Conservation (phyloP, 192 early-diverging fungal species). For the Geosiphon pyriformis region DNA sequence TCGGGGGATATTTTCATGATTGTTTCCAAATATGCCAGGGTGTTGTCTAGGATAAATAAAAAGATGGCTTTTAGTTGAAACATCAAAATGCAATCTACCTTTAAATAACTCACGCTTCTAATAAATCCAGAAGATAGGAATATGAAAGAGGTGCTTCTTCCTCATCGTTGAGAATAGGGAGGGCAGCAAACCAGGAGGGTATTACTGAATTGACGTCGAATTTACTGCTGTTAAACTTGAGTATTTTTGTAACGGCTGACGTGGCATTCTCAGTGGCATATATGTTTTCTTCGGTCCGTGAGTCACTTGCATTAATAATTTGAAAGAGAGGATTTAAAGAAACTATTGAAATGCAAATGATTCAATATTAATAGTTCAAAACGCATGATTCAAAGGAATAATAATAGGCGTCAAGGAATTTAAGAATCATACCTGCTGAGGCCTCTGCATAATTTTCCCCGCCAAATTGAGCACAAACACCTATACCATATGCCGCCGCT, state of each 20-base stretch:
- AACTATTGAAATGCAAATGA: conserved; percentile 31
- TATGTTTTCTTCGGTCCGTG: conserved; percentile 69
- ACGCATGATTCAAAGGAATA: too few species aligned
- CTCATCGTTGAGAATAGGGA: conserved; percentile 86
- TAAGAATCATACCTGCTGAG: conserved; percentile 40
- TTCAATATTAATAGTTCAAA: too few species aligned
- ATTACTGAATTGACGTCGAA: conserved; percentile 58
- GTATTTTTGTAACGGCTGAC: conserved; percentile 87
- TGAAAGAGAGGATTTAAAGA: conserved; percentile 75
- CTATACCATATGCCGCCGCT: conserved; percentile 90
- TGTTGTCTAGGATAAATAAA: conserved; percentile 42
- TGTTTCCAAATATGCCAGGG: conserved; percentile 54
- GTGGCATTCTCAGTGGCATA: conserved; percentile 92
- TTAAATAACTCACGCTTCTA: conserved; percentile 46
- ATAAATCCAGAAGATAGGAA: conserved; percentile 67
- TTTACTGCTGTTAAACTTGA: conserved; percentile 57
- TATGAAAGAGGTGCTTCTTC: conserved; percentile 80
- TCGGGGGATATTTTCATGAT: conserved; percentile 56
- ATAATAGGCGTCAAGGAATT: too few species aligned
- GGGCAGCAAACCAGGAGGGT: conserved; percentile 66
- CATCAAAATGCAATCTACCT: neutral
- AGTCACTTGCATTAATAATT: conserved; percentile 55
- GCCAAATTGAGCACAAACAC: conserved; percentile 86
- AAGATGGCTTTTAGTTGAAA: neutral
- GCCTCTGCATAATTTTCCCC: conserved; percentile 75